Evolutionary conservation across 1,284 basidiomycete species (phyloP).

Genomic region (Bjerkandera adusta): DNA sequence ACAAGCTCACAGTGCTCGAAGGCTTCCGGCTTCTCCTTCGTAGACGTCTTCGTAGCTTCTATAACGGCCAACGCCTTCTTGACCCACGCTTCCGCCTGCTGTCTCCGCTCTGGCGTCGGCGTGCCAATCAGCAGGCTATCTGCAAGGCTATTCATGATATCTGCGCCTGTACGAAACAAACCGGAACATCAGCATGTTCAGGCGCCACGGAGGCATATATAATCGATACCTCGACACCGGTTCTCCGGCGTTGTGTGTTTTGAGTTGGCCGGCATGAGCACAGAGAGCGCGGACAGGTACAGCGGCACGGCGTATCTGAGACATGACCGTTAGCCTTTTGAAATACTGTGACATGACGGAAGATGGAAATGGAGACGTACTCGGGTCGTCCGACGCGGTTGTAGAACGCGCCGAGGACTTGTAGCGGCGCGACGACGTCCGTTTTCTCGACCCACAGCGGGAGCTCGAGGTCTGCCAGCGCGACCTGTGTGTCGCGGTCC

Average conservation of each 20-base stretch:
- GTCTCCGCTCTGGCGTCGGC: conserved; percentile 42
- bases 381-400: conserved; percentile 53
- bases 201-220: conserved; percentile 9
- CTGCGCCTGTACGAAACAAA: conserved; percentile 53
- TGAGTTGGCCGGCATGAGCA: conserved; percentile 56
- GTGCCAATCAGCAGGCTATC: conserved; percentile 53
- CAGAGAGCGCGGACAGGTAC: conserved; percentile 62
- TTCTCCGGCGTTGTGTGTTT: conserved; percentile 43
- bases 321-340: not conserved
- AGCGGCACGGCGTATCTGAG: conserved; percentile 61
- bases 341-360: conserved; percentile 5
- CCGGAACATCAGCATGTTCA: not conserved
- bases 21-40: conserved; percentile 22
- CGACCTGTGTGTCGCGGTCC: conserved; percentile 20
- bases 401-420: conserved; percentile 66
- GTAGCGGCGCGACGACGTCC: conserved; percentile 69
- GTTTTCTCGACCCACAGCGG: conserved; percentile 60
- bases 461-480: conserved; percentile 52
- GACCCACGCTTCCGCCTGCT: conserved; percentile 63
- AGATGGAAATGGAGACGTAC: conserved; percentile 39
- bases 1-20: conserved; percentile 50
- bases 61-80: conserved; percentile 51
- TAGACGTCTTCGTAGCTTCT: conserved; percentile 33
- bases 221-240: conserved; percentile 52
- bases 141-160: conserved; percentile 68